phyloP scores from a whole-genome alignment of 2,329 filamentous ascomycete genomes.

The Penicillium sp. region DNA sequence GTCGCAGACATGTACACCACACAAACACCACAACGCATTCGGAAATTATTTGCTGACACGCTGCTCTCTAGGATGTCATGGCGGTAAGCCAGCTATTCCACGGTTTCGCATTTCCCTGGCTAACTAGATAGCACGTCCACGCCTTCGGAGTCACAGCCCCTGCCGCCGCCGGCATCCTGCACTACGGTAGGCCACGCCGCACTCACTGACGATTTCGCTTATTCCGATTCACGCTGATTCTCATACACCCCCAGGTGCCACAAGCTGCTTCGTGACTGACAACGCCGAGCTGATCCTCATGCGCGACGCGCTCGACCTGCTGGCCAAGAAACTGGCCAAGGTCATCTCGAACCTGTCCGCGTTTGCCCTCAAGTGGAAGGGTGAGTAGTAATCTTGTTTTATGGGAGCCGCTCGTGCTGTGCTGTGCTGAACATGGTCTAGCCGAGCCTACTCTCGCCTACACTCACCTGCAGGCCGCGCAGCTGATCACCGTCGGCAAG shows the following conservation, averaged over 20 bases:
- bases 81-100: constrained; percentile 22
- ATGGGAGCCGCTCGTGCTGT: constrained; percentile 58
- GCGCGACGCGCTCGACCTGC: constrained; percentile 68
- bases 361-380: constrained; percentile 71
- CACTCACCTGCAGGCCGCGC: constrained; percentile 39
- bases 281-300: constrained; percentile 77
- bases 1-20: constrained; percentile 16
- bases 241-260: constrained; percentile 27
- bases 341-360: constrained; percentile 69
- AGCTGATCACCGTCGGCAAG: constrained; percentile 57
- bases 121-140: constrained; percentile 56
- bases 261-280: constrained; percentile 53
- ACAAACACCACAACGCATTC: constrained; percentile 31
- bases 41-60: constrained; percentile 43
- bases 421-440: background rate
- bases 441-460: constrained; percentile 7
- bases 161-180: constrained; percentile 77
- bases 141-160: constrained; percentile 44
- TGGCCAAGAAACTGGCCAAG: constrained; percentile 73
- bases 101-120: background rate
- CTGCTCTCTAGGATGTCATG: constrained; percentile 48
- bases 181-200: constrained; percentile 59
- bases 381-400: constrained; percentile 65
- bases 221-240: constrained; percentile 14
- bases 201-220: constrained; percentile 36